phyloP scores from a whole-genome alignment of 306 rosid species.

The Cicer cuneatum region DNA sequence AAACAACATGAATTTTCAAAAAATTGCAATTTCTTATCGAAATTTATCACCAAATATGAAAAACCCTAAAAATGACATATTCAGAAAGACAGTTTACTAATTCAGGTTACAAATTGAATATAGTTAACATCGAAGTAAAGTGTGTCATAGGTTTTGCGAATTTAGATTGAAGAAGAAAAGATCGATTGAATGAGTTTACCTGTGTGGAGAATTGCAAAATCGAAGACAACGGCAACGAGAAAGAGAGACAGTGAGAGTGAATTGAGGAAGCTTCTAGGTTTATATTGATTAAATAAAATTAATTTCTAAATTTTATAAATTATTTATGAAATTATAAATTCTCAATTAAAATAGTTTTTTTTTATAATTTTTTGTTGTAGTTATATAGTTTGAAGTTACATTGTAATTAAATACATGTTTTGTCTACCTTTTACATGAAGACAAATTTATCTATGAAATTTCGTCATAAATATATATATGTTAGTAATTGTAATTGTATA shows the following conservation, averaged over 20 bases:
- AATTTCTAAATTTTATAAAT: too few species aligned
- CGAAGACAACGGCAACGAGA: not conserved
- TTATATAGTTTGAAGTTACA: too few species aligned
- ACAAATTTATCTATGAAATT: too few species aligned
- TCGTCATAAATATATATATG: too few species aligned
- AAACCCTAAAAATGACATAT: not conserved
- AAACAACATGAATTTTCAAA: not conserved
- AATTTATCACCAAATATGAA: not conserved
- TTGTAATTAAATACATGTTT: too few species aligned
- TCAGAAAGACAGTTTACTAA: not conserved
- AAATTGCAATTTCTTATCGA: not conserved
- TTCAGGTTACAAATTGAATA: not conserved
- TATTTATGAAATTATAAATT: too few species aligned
- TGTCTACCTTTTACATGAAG: accelerated
- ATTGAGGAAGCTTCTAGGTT: too few species aligned
- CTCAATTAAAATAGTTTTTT: too few species aligned
- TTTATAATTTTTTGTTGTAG: too few species aligned
- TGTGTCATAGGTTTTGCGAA: not conserved
- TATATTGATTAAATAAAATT: too few species aligned
- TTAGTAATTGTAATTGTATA: too few species aligned
- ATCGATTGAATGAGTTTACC: not conserved
- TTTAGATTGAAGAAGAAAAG: not conserved
- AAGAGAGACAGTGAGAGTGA: too few species aligned
- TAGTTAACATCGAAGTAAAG: not conserved
- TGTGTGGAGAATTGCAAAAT: not conserved